A percentile compares a stretch with the other conserved stretches of the same genome.
These are phyloP conservation scores for Talaromyces islandicus DNA, from an alignment of 2,329 filamentous ascomycete genomes.

Conservation along the genomic window DNA sequence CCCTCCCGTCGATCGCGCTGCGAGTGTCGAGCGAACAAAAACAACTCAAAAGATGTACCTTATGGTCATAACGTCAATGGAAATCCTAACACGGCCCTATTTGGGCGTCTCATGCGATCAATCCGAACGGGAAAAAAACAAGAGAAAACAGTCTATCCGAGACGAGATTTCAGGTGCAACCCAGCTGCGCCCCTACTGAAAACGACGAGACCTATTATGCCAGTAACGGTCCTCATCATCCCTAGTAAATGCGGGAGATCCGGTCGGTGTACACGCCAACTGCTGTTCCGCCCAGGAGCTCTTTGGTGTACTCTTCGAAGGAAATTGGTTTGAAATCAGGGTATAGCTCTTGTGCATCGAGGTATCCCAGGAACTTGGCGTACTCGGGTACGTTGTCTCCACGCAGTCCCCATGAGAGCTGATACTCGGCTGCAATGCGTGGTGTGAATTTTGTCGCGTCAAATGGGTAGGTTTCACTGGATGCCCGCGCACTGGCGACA, in stretches of 20 bases:
- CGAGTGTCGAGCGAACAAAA: too few species aligned
- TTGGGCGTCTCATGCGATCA: not conserved
- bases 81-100: not conserved
- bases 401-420: conserved; percentile 34
- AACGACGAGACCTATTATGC: not conserved
- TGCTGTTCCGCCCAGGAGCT: conserved; percentile 30
- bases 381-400: conserved; percentile 44
- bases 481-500: conserved; percentile 5
- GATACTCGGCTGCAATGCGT: conserved; percentile 27
- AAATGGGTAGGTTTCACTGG: conserved; percentile 10
- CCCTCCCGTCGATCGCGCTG: too few species aligned
- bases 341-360: conserved; percentile 44
- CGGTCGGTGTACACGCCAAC: conserved; percentile 13
- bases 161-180: not conserved
- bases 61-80: not conserved
- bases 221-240: not conserved
- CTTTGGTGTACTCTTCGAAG: conserved; percentile 27
- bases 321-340: conserved; percentile 36
- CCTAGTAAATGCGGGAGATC: conserved; percentile 11
- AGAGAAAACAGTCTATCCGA: not conserved
- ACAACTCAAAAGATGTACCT: too few species aligned
- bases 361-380: conserved; percentile 47
- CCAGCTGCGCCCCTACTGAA: not conserved
- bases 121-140: not conserved
- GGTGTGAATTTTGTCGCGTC: conserved; percentile 6